Conservation (phyloP, 371 early-diverging fungal genomes). For the Umbelopsis sp. region DNA sequence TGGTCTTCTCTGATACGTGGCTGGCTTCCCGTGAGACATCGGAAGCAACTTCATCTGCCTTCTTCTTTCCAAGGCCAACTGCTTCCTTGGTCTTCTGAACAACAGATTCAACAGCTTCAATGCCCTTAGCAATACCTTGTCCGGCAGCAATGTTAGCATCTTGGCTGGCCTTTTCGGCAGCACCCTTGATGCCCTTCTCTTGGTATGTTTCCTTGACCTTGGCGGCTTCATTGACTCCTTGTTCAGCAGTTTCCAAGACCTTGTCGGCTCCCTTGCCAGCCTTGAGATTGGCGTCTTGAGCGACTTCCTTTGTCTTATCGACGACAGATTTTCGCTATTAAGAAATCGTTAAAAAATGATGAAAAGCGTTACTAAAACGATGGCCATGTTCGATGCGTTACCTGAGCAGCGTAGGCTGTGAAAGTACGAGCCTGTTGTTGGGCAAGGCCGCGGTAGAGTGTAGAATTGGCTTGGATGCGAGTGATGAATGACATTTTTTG, state of each 20-base stretch:
- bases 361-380: neutral
- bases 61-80: constrained; percentile 25
- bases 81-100: constrained; percentile 30
- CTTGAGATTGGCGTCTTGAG: constrained; percentile 27
- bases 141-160: constrained; percentile 24
- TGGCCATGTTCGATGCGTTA: neutral
- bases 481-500: constrained; percentile 19
- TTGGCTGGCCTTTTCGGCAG: constrained; percentile 19
- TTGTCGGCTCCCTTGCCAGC: constrained; percentile 23
- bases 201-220: constrained; percentile 20
- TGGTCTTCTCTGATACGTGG: constrained; percentile 12
- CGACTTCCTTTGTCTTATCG: constrained; percentile 36
- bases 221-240: constrained; percentile 15
- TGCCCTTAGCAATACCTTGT: constrained; percentile 24
- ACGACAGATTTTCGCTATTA: constrained; percentile 26
- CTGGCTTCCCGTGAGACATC: neutral
- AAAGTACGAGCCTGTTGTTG: constrained; percentile 18
- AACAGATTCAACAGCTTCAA: constrained; percentile 24
- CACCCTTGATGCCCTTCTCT: constrained; percentile 20
- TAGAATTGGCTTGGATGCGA: constrained; percentile 22
- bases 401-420: constrained; percentile 17
- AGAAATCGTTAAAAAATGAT: constrained; percentile 22
- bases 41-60: neutral
- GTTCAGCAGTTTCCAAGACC: constrained; percentile 24
- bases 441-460: constrained; percentile 14